These are phyloP conservation scores for Leptomonas pyrrhocoris DNA, from an alignment of 208 protist species.

Conservation along the genomic window DNA sequence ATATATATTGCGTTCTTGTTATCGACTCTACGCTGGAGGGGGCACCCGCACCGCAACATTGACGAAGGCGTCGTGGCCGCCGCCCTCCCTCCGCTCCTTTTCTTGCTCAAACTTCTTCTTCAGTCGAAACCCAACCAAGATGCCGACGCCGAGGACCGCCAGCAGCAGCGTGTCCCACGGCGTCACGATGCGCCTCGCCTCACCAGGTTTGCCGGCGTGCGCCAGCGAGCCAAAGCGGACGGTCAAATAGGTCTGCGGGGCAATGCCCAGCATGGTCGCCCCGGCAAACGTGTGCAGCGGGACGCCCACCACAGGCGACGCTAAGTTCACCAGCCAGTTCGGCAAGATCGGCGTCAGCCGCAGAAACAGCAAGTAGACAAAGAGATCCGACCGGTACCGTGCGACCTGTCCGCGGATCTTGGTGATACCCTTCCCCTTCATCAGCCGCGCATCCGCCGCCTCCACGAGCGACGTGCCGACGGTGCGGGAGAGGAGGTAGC, in stretches of 20 bases:
- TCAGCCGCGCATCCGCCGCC: slow-evolving; percentile 39
- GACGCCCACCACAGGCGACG: slow-evolving; percentile 81
- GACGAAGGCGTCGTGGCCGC: neutral
- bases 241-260: slow-evolving; percentile 89
- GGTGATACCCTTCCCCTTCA: slow-evolving; percentile 61
- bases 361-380: slow-evolving; percentile 92
- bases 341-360: slow-evolving; percentile 92
- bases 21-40: slow-evolving; percentile 10
- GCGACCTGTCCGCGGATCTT: slow-evolving; percentile 66
- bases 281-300: slow-evolving; percentile 68
- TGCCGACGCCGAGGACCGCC: slow-evolving; percentile 43
- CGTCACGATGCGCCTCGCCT: slow-evolving; percentile 52
- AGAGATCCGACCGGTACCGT: slow-evolving; percentile 64
- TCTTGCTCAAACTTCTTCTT: slow-evolving; percentile 38
- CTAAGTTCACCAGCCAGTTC: slow-evolving; percentile 95
- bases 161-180: slow-evolving; percentile 76
- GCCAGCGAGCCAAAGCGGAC: slow-evolving; percentile 79
- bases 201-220: slow-evolving; percentile 18
- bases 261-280: slow-evolving; percentile 86
- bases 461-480: slow-evolving; percentile 59
- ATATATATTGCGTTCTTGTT: neutral
- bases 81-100: slow-evolving; percentile 15
- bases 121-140: slow-evolving; percentile 43
- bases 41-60: slow-evolving; percentile 12
- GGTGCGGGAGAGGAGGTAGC: slow-evolving; percentile 49